These are phyloP conservation scores for Physcomitrium patens DNA, from an alignment of 225 moss, liverwort and hornwort genomes.

Conservation along the genomic window DNA sequence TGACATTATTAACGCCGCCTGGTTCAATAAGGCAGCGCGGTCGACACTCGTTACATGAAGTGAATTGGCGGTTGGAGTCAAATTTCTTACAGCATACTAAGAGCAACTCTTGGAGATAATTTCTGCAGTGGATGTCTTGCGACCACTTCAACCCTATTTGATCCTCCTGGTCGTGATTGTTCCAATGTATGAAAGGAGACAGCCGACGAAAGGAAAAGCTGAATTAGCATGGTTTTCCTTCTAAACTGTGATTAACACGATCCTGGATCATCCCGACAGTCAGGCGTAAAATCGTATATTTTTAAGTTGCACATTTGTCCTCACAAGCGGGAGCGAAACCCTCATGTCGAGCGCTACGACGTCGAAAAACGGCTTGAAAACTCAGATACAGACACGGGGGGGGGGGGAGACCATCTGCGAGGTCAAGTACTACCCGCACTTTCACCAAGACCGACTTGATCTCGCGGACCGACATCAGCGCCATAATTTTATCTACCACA, in stretches of 20 bases:
- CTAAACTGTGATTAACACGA: not conserved
- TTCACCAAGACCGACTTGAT: too few relatives aligned
- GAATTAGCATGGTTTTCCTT: not conserved
- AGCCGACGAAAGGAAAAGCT: conserved; percentile 18
- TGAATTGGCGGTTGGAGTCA: not conserved
- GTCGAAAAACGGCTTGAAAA: too few relatives aligned
- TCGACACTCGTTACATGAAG: not conserved
- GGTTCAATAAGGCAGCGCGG: not conserved
- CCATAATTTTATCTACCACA: too few relatives aligned
- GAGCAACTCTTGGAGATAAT: conserved; percentile 21
- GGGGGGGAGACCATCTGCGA: too few relatives aligned
- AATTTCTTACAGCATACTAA: not conserved
- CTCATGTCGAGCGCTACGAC: too few relatives aligned
- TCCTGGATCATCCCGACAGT: conserved; percentile 6
- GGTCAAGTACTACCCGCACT: too few relatives aligned
- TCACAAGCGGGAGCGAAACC: too few relatives aligned
- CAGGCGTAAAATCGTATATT: not conserved
- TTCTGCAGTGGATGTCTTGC: conserved; percentile 38
- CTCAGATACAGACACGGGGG: too few relatives aligned
- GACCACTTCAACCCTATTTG: conserved; percentile 48
- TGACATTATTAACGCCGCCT: too few relatives aligned
- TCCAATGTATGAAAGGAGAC: conserved; percentile 32
- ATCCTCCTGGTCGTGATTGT: conserved; percentile 26
- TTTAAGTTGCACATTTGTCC: too few relatives aligned
- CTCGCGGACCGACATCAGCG: too few relatives aligned